These are phyloP conservation scores for Pochonia chlamydosporia DNA, from an alignment of 2,329 filamentous ascomycete genomes.

Conservation along the genomic window DNA sequence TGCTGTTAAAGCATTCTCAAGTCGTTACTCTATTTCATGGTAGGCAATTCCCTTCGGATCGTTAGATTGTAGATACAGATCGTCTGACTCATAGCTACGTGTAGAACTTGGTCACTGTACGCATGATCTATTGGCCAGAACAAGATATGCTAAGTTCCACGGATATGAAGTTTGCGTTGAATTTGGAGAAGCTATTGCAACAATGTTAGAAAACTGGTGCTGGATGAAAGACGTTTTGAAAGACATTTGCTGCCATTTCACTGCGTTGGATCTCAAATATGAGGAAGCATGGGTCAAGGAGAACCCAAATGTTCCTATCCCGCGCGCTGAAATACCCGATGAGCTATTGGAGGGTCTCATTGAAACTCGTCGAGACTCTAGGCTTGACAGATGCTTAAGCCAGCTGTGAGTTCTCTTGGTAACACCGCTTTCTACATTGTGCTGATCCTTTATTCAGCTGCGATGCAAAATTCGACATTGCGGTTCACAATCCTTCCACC, in stretches of 20 bases:
- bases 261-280: slow-evolving; percentile 15
- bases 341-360: slow-evolving; percentile 29
- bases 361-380: slow-evolving; percentile 12
- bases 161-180: slow-evolving; percentile 27
- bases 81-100: not conserved
- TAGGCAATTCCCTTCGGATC: not conserved
- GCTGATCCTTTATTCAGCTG: slow-evolving; percentile 11
- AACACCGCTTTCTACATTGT: too few relatives aligned
- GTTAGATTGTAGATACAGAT: too few relatives aligned
- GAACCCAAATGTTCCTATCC: not conserved
- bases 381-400: slow-evolving; percentile 10
- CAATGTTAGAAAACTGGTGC: slow-evolving; percentile 37
- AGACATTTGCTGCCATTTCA: slow-evolving; percentile 48
- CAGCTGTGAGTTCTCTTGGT: slow-evolving; percentile 12
- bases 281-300: not conserved
- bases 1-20: not conserved
- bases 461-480: slow-evolving; percentile 15
- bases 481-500: slow-evolving; percentile 14
- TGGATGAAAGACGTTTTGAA: slow-evolving; percentile 28
- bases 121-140: slow-evolving; percentile 32
- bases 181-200: slow-evolving; percentile 32
- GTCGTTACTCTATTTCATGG: not conserved
- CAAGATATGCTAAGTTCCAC: slow-evolving; percentile 29
- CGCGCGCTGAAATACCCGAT: not conserved
- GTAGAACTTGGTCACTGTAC: slow-evolving; percentile 34